These are phyloP conservation scores for Selaginella tamariscina DNA, from an alignment of 75 land plant genomes.

Conservation along the genomic window DNA sequence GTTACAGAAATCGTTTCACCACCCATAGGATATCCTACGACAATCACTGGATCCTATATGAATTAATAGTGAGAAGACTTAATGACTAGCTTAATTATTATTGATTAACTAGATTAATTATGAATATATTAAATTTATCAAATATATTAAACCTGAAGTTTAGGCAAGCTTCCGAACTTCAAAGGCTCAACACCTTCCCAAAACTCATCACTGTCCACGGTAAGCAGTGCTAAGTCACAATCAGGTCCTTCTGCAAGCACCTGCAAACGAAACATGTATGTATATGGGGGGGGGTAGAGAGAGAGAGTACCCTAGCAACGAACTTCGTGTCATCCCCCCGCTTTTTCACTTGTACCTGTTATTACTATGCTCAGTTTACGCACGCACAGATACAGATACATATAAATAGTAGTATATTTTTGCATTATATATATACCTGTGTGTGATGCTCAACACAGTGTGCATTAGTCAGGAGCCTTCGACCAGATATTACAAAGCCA, in stretches of 20 bases:
- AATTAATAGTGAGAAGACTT: background rate
- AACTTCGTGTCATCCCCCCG: conserved; percentile 86
- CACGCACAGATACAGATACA: conserved; percentile 5
- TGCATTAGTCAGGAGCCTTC: conserved; percentile 86
- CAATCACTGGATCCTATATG: conserved; percentile 81
- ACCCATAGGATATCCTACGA: conserved; percentile 94
- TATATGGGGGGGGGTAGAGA: background rate
- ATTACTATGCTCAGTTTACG: background rate
- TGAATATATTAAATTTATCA: background rate
- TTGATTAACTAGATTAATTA: too few species aligned
- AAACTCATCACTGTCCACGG: conserved; percentile 79
- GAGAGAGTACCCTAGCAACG: conserved; percentile 58
- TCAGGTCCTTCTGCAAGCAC: conserved; percentile 88
- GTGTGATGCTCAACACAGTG: conserved; percentile 95
- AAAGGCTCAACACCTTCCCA: conserved; percentile 84
- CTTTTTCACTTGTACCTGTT: conserved; percentile 63
- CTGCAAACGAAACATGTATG: conserved; percentile 29
- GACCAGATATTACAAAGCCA: conserved; percentile 86
- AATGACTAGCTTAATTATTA: too few species aligned
- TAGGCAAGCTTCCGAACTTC: conserved; percentile 59
- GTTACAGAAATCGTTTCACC: conserved; percentile 97
- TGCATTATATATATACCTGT: conserved; percentile 47
- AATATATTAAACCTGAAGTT: conserved; percentile 55
- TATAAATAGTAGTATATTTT: conserved; percentile 10
- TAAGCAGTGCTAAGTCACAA: conserved; percentile 84